Evolutionary conservation across 768 basidiomycete genomes (phyloP).

Genomic region (Pleurotus platypus): DNA sequence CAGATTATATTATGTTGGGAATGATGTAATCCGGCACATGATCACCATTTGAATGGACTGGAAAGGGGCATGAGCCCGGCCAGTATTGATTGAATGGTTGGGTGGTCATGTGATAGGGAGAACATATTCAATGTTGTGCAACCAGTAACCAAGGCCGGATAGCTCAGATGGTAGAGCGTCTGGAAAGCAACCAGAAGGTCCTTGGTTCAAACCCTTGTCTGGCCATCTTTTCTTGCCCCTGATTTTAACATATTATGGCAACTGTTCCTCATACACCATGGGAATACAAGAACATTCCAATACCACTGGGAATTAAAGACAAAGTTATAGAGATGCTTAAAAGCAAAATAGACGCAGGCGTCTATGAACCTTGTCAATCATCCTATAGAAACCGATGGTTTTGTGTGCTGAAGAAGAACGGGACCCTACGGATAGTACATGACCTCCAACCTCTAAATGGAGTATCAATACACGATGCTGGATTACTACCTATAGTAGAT

Average conservation of each 20-base stretch:
- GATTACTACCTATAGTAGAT: slow-evolving; percentile 27
- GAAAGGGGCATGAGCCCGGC: too few species aligned
- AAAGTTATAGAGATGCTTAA: slow-evolving; percentile 26
- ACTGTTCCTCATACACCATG: slow-evolving; percentile 31
- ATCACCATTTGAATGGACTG: too few species aligned
- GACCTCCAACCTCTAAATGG: slow-evolving; percentile 33
- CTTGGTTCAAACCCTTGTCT: too few species aligned
- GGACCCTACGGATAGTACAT: slow-evolving; percentile 30
- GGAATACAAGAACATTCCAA: slow-evolving; percentile 28
- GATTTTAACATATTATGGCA: slow-evolving; percentile 27
- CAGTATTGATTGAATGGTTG: too few species aligned
- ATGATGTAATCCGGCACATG: too few species aligned
- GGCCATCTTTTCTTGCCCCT: too few species aligned
- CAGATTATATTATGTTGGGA: too few species aligned
- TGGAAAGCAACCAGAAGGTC: too few species aligned
- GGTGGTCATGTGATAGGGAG: too few species aligned
- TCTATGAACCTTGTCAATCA: slow-evolving; percentile 31
- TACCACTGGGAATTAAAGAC: slow-evolving; percentile 26
- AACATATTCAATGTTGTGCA: too few species aligned
- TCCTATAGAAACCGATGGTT: slow-evolving; percentile 36
- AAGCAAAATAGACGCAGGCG: slow-evolving; percentile 28
- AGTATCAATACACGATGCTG: slow-evolving; percentile 33
- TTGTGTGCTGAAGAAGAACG: slow-evolving; percentile 31
- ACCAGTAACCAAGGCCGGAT: too few species aligned
- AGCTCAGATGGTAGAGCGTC: too few species aligned